Evolutionary conservation across 2,329 filamentous ascomycete genomes (phyloP).

Genomic region (Aureobasidium pullulans): DNA sequence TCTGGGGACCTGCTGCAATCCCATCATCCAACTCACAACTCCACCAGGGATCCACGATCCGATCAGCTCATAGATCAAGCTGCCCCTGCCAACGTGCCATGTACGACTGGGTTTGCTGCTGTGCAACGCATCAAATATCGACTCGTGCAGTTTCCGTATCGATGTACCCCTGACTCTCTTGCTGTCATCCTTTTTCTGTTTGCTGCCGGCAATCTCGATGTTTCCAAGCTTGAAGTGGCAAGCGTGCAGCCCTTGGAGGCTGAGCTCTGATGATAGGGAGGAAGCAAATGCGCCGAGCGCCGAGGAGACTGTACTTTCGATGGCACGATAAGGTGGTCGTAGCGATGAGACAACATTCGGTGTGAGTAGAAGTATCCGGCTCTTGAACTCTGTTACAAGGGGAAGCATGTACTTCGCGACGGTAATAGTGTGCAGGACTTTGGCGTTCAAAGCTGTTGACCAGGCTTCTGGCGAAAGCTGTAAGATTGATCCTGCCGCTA

Average conservation of each 20-base stretch:
- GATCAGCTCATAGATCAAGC: slow-evolving; percentile 75
- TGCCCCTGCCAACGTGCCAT: slow-evolving; percentile 77
- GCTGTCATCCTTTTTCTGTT: slow-evolving; percentile 35
- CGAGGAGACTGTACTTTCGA: slow-evolving; percentile 78
- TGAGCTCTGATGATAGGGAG: slow-evolving; percentile 71
- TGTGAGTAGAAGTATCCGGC: slow-evolving; percentile 68
- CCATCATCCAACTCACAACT: slow-evolving; percentile 91
- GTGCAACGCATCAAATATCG: slow-evolving; percentile 83
- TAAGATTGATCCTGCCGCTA: slow-evolving; percentile 70
- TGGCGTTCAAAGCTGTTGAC: slow-evolving; percentile 85
- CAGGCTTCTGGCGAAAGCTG: slow-evolving; percentile 77
- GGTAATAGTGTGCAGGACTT: slow-evolving; percentile 81
- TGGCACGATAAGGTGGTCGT: slow-evolving; percentile 70
- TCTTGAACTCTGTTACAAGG: slow-evolving; percentile 44
- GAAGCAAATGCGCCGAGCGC: slow-evolving; percentile 81
- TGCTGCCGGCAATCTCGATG: slow-evolving; percentile 66
- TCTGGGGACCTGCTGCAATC: slow-evolving; percentile 38
- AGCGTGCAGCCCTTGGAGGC: slow-evolving; percentile 67
- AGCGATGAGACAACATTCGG: slow-evolving; percentile 75
- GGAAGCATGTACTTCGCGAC: slow-evolving; percentile 78
- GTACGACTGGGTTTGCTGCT: slow-evolving; percentile 52
- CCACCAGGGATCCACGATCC: slow-evolving; percentile 70
- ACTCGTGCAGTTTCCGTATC: slow-evolving; percentile 71
- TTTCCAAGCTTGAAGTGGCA: slow-evolving; percentile 86
- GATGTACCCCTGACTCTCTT: slow-evolving; percentile 46